phyloP scores from a whole-genome alignment of 768 basidiomycete species.

The Mycena indigotica region DNA sequence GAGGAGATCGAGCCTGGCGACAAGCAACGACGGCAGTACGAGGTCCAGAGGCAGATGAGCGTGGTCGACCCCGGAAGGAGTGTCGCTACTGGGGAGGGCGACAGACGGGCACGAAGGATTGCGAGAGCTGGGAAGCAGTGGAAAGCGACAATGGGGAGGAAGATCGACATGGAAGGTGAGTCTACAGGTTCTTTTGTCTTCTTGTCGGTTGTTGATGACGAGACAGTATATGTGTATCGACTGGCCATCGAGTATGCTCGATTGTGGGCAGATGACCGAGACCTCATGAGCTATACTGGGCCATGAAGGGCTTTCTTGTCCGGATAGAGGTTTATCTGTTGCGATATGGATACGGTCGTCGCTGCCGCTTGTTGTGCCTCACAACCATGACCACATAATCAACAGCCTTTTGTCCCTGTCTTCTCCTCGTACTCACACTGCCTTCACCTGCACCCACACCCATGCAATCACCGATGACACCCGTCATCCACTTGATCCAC shows the following conservation, averaged over 20 bases:
- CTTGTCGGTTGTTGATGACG: not conserved
- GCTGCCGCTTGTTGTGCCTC: too few species aligned
- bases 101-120: conserved; percentile 74
- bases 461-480: too few species aligned
- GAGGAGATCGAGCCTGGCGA: conserved; percentile 35
- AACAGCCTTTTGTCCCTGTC: too few species aligned
- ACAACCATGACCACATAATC: too few species aligned
- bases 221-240: conserved; percentile 82
- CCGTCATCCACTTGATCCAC: too few species aligned
- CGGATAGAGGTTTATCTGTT: too few species aligned
- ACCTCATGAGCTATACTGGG: conserved; percentile 52
- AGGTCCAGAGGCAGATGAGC: not conserved
- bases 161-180: conserved; percentile 91
- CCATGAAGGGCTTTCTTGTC: too few species aligned
- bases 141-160: conserved; percentile 82
- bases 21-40: not conserved
- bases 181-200: conserved; percentile 14
- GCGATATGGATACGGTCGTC: too few species aligned
- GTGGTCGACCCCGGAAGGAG: conserved; percentile 1
- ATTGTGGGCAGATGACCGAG: conserved; percentile 82
- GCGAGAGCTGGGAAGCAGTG: conserved; percentile 92
- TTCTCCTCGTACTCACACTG: too few species aligned
- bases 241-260: conserved; percentile 88
- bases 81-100: conserved; percentile 53
- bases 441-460: too few species aligned